Evolutionary conservation across 169 alveolate genomes (phyloP).

Genomic region (Plasmodium inui): DNA sequence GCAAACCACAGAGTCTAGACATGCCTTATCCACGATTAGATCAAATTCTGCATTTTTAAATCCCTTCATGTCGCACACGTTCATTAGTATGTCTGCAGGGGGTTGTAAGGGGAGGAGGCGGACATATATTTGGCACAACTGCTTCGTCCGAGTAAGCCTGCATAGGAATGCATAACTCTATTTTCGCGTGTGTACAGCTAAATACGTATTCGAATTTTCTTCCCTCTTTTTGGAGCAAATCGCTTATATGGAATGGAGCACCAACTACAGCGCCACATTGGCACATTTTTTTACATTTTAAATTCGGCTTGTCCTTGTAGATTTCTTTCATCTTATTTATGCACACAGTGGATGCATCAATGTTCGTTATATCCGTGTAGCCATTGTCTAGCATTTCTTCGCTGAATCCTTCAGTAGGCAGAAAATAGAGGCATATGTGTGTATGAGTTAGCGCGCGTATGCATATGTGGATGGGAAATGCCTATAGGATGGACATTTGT

Average conservation of each 20-base stretch:
- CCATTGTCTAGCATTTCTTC: slow-evolving; percentile 73
- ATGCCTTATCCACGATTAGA: slow-evolving; percentile 83
- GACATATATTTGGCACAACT: not conserved
- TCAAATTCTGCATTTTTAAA: slow-evolving; percentile 78
- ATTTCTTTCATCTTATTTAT: slow-evolving; percentile 62
- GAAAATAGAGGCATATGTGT: not conserved
- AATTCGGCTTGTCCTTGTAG: slow-evolving; percentile 52
- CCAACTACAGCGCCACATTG: not conserved
- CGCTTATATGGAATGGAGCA: not conserved
- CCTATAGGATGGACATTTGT: not conserved
- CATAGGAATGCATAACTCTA: not conserved
- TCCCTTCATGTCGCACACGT: slow-evolving; percentile 70
- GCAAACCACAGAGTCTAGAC: slow-evolving; percentile 82
- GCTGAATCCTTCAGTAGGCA: slow-evolving; percentile 37
- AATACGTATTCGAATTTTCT: not conserved
- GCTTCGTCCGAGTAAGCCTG: not conserved
- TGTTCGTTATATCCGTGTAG: slow-evolving; percentile 59
- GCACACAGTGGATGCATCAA: slow-evolving; percentile 70
- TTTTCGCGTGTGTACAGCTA: not conserved
- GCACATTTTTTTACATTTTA: slow-evolving; percentile 49
- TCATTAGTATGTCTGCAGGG: slow-evolving; percentile 47
- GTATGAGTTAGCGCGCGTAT: not conserved
- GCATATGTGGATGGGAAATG: not conserved
- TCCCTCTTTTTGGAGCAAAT: not conserved
- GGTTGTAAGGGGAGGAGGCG: not conserved